phyloP scores from a whole-genome alignment of 345 rosid genomes.

The Nephelium lappaceum region DNA sequence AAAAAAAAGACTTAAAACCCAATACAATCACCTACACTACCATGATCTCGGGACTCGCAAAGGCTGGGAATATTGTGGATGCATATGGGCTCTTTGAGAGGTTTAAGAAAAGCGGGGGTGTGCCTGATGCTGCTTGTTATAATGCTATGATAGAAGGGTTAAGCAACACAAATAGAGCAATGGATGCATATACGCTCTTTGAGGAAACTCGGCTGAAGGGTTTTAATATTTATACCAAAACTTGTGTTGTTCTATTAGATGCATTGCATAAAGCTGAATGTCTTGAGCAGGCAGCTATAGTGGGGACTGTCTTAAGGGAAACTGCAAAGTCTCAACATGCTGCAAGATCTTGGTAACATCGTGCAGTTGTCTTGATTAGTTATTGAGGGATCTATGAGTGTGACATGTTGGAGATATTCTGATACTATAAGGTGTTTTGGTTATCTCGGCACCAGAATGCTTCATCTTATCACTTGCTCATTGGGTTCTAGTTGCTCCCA shows the following conservation, averaged over 20 bases:
- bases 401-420: not conserved
- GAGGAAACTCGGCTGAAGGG: conserved; percentile 84
- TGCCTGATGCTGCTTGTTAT: conserved; percentile 76
- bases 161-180: conserved; percentile 72
- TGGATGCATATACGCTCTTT: conserved; percentile 74
- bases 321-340: conserved; percentile 89
- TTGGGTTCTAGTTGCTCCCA: not conserved
- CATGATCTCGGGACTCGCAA: conserved; percentile 88
- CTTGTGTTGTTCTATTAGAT: conserved; percentile 84
- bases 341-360: conserved; percentile 65
- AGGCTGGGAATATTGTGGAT: conserved; percentile 79
- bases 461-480: conserved; percentile 4
- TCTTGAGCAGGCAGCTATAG: conserved; percentile 94
- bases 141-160: conserved; percentile 87
- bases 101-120: conserved; percentile 65
- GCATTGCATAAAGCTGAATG: conserved; percentile 83
- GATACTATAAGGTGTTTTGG: not conserved
- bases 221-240: conserved; percentile 61
- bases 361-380: conserved; percentile 1
- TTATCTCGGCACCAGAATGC: not conserved
- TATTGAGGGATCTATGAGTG: not conserved
- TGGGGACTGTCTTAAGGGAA: conserved; percentile 89
- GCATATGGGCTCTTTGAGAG: conserved; percentile 71
- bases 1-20: conserved; percentile 73
- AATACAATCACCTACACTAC: conserved; percentile 71